Base-by-base conservation (phyloP, 345 rosid species). In the Balakata baccata region DNA sequence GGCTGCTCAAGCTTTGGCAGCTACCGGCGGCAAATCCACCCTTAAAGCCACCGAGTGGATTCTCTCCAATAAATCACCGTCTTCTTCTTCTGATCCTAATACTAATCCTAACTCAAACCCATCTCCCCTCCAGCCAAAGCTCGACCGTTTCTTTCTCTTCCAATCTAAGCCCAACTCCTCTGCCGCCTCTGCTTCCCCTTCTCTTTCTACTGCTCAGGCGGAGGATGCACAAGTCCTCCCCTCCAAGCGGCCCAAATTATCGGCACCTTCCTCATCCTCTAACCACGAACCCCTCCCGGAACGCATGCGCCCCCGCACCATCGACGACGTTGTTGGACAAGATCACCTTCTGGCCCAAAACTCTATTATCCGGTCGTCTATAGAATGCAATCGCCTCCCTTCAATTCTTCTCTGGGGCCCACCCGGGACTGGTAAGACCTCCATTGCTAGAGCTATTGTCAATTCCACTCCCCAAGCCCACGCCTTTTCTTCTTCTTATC, bases 371-470 rank as follows among this genome's bases (percentile, higher is more conserved):
- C 87, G 83, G 61, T 86, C 91, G 13, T 87, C 96, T 62, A 77
- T 88, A 38, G 76, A 81, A 0, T 78, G 83, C 59, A 85, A 83
- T 43, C 86, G 90, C 52, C 85, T 92, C 64, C 96, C 96, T 66
- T 92, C 96, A 5, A 74, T 92, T 3, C 58, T 90, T 73, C 85
- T 92, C 45, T 90, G 98, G 98, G 98, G 96, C 1, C 98, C 96
- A 5, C 92, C 98, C 23, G 96, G 96, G 5, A 84, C 94, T 0
- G 98, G 98, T n/a, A 92, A 92, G 85, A 90, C 98, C 78, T 89
- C 96, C 29, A 75, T 90, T 61, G 94, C 90, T n/a, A 85, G 81
- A 69, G 85, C 94, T 60, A 82, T 92, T 70, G 84, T 82, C 47
- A 84, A 81, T 74, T 92, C 92, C 25, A 68, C 79, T 7, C 74